Percentiles rank a stretch among this genome's conserved stretches.
Conservation (phyloP, 768 basidiomycete species). For the Amanita subjunquillea region DNA sequence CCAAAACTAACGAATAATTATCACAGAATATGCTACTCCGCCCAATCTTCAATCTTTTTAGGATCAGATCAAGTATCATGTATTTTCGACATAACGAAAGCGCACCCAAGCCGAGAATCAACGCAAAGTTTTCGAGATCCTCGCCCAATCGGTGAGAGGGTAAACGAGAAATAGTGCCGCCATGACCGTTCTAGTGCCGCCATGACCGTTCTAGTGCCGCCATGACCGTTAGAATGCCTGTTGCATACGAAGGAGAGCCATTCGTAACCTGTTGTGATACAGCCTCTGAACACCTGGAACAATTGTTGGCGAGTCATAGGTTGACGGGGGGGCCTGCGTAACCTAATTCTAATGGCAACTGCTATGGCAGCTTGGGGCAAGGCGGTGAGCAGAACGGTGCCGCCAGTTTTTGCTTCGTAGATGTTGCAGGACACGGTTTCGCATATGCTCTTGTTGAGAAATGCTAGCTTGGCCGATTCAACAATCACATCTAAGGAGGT, state of each 20-base stretch:
- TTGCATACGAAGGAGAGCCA: neutral
- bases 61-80: no score
- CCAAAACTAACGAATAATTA: neutral
- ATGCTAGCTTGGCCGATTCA: conserved; percentile 4
- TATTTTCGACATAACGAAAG: neutral
- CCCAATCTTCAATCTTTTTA: no score
- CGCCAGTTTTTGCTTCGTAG: conserved; percentile 7
- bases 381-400: conserved; percentile 3
- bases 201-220: conserved; percentile 5
- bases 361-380: conserved; percentile 7
- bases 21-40: no score
- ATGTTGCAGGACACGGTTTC: conserved; percentile 6
- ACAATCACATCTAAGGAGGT: conserved; percentile 6
- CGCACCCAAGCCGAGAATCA: no score
- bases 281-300: conserved; percentile 4
- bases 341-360: conserved; percentile 2
- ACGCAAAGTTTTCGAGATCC: no score
- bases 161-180: no score
- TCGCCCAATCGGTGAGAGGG: no score
- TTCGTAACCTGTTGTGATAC: neutral
- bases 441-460: conserved; percentile 2
- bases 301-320: neutral
- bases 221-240: conserved; percentile 1
- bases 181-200: neutral
- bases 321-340: neutral